A percentile compares a stretch with the other conserved stretches of the same genome.
phyloP scores from a whole-genome alignment of 1,139 yeast genomes.

The Scheffersomyces lignicola region DNA sequence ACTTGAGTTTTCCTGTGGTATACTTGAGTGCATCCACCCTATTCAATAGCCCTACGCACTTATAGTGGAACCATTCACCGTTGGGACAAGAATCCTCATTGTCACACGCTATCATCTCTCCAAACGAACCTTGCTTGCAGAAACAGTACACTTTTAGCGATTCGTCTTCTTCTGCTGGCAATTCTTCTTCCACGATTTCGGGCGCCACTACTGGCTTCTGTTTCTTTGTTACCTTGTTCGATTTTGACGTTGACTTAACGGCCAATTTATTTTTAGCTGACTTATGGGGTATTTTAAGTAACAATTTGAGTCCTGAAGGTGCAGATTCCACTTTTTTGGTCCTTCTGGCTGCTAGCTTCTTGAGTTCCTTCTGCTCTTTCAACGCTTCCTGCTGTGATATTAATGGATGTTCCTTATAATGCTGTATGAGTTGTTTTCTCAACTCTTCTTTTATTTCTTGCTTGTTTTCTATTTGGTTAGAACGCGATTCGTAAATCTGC shows the following conservation, averaged over 20 bases:
- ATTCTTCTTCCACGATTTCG: conserved; percentile 4
- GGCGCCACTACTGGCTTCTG: conserved; percentile 6
- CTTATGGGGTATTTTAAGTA: conserved; percentile 27
- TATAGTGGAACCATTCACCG: conserved; percentile 53
- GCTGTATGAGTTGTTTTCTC: conserved; percentile 32
- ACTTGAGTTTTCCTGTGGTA: conserved; percentile 35
- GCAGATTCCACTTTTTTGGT: conserved; percentile 11
- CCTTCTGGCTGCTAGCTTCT: conserved; percentile 12
- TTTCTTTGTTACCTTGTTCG: conserved; percentile 6
- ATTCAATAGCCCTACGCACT: conserved; percentile 45
- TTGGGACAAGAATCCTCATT: conserved; percentile 41
- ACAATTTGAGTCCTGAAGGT: conserved; percentile 24
- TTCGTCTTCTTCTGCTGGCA: conserved; percentile 16
- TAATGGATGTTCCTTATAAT: conserved; percentile 38
- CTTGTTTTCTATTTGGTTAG: conserved; percentile 12
- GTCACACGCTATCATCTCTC: conserved; percentile 51
- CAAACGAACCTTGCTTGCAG: conserved; percentile 46
- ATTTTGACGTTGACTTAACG: not conserved
- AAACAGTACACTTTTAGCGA: conserved; percentile 37
- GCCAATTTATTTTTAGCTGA: conserved; percentile 2
- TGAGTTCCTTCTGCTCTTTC: conserved; percentile 26
- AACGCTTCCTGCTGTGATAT: conserved; percentile 43
- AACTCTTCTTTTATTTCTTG: conserved; percentile 21
- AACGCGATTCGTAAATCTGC: conserved; percentile 15
- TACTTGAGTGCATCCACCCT: conserved; percentile 41